Percentiles rank a stretch among this genome's conserved stretches.
phyloP scores from a whole-genome alignment of 2,329 filamentous ascomycete genomes.

The Phialemonium atrogriseum region DNA sequence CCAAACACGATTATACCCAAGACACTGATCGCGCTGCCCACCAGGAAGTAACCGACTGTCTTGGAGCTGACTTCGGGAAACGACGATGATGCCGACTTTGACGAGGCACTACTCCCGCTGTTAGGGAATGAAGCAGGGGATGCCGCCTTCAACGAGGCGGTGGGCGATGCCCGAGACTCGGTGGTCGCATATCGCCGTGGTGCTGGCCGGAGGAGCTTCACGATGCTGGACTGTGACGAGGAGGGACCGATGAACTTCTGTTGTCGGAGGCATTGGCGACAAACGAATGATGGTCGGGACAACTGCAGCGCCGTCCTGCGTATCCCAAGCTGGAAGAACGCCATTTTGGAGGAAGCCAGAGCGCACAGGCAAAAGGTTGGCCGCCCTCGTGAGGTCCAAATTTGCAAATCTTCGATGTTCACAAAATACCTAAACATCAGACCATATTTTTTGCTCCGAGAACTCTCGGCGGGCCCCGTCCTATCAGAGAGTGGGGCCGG shows the following conservation, averaged over 20 bases:
- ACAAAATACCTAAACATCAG: too few relatives aligned
- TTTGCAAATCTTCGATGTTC: too few relatives aligned
- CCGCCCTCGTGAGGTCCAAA: too few relatives aligned
- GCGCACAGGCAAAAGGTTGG: constrained; percentile 8
- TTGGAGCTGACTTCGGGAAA: constrained; percentile 58
- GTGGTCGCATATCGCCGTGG: constrained; percentile 9
- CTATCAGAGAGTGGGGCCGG: too few relatives aligned
- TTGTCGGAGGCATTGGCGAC: constrained; percentile 38
- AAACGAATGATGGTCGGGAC: constrained; percentile 29
- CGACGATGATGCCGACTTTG: constrained; percentile 34
- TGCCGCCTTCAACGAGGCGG: constrained; percentile 5
- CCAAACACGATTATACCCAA: constrained; percentile 97
- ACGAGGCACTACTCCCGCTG: too few relatives aligned
- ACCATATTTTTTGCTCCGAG: too few relatives aligned
- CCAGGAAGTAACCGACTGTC: constrained; percentile 80
- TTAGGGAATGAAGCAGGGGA: constrained; percentile 11
- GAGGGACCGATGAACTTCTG: constrained; percentile 13
- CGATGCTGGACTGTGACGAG: constrained; percentile 23
- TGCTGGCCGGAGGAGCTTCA: constrained; percentile 22
- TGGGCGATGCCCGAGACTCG: neutral
- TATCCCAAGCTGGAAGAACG: constrained; percentile 19
- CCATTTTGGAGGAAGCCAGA: constrained; percentile 14
- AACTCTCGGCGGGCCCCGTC: too few relatives aligned
- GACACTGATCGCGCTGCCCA: constrained; percentile 84
- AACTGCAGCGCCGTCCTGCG: constrained; percentile 16